Percentiles rank a stretch among this genome's conserved stretches.
phyloP scores from a whole-genome alignment of 176 grass and related monocot species.

The Musa acuminata region DNA sequence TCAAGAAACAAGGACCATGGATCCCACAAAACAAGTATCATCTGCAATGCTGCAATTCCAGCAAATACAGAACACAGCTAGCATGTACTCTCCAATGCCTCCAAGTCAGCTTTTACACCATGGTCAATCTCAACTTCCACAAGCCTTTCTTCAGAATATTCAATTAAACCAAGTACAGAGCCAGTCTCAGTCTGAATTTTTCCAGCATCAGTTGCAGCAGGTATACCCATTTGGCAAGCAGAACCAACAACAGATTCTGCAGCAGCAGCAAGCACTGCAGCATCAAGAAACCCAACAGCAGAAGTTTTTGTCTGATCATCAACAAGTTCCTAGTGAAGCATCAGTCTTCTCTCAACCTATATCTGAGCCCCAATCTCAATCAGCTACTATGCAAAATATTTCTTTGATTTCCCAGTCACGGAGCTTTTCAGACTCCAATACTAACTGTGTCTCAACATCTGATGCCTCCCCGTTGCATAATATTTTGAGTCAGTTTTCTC shows the following conservation, averaged over 20 bases:
- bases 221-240: conserved; percentile 40
- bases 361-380: conserved; percentile 27
- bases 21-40: conserved; percentile 51
- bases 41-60: conserved; percentile 82
- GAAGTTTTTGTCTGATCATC: conserved; percentile 40
- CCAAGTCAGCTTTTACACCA: conserved; percentile 61
- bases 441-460: conserved; percentile 41
- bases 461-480: conserved; percentile 33
- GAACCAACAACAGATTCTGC: conserved; percentile 33
- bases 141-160: conserved; percentile 41
- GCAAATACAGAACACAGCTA: conserved; percentile 41
- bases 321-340: conserved; percentile 35
- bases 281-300: conserved; percentile 61
- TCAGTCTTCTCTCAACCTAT: conserved; percentile 41
- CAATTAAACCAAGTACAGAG: conserved; percentile 36
- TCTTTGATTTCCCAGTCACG: conserved; percentile 45
- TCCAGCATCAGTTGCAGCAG: conserved; percentile 49
- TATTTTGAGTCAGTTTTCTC: conserved; percentile 46
- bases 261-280: conserved; percentile 40
- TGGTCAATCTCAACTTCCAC: conserved; percentile 54
- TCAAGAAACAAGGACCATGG: conserved; percentile 30
- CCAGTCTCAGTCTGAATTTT: conserved; percentile 48
- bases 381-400: conserved; percentile 30
- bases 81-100: conserved; percentile 32
- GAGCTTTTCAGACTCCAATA: conserved; percentile 43